These are phyloP conservation scores for Populus tomentosa DNA, from an alignment of 441 rosid species.

Conservation along the genomic window DNA sequence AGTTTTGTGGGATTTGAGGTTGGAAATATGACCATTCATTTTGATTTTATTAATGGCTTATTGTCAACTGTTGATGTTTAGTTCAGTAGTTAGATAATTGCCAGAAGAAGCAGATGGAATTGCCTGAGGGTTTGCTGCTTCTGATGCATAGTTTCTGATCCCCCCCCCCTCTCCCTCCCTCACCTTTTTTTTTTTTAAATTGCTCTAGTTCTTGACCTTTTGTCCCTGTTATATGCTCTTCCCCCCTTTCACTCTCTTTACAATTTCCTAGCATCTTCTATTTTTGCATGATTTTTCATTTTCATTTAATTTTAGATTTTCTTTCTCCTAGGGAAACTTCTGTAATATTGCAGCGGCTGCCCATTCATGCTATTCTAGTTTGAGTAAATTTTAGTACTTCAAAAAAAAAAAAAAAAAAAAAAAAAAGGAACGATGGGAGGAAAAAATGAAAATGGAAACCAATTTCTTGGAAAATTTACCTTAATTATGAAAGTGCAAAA, in stretches of 20 bases:
- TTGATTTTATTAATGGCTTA: slow-evolving; percentile 7
- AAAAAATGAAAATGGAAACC: not conserved
- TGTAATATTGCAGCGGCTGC: not conserved
- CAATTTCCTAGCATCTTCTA: not conserved
- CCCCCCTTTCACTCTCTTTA: not conserved
- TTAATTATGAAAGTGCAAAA: not conserved
- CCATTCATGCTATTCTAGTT: not conserved
- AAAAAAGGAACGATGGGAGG: not conserved
- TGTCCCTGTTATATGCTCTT: not conserved
- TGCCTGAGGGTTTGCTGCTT: not conserved
- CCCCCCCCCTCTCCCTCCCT: not conserved
- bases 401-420: not conserved
- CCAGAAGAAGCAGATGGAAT: not conserved
- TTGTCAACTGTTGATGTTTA: slow-evolving; percentile 1
- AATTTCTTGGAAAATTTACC: not conserved
- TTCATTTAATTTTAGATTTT: not conserved
- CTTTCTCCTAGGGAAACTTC: not conserved
- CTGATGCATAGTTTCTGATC: not conserved
- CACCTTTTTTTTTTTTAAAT: not conserved
- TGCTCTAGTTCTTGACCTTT: not conserved
- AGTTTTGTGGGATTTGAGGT: slow-evolving; percentile 95
- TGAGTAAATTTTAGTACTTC: not conserved
- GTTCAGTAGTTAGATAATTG: not conserved
- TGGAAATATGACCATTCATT: slow-evolving; percentile 13
- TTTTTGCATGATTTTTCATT: not conserved